Percentiles rank a stretch among this genome's conserved stretches.
phyloP scores from a whole-genome alignment of 2,329 filamentous ascomycete species.

The Fusarium mundagurra region DNA sequence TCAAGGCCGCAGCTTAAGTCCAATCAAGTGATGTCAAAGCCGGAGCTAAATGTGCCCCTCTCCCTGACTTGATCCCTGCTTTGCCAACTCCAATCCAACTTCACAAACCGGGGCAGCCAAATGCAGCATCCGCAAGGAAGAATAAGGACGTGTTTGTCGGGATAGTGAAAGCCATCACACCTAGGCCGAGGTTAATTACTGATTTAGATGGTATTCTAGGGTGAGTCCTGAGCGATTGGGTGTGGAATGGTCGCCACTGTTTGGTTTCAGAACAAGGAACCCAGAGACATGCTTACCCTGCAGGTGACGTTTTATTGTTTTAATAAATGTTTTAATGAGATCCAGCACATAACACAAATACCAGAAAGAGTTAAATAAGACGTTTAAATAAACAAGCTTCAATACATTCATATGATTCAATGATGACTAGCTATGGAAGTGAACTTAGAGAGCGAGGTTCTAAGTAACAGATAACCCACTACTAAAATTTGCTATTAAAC shows the following conservation, averaged over 20 bases:
- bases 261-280: no score
- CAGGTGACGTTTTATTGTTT: accelerated
- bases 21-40: conserved; percentile 8
- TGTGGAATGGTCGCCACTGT: accelerated
- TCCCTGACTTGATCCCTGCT: background rate
- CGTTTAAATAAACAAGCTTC: accelerated
- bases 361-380: background rate
- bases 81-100: background rate
- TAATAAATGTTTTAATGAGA: accelerated
- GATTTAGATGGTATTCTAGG: no score
- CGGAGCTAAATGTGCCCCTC: conserved; percentile 2
- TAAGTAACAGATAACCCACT: accelerated
- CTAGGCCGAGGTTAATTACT: background rate
- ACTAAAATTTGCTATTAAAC: accelerated
- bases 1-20: background rate
- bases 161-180: background rate
- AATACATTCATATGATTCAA: accelerated
- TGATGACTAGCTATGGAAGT: accelerated
- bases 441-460: accelerated
- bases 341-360: accelerated
- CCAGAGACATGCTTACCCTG: background rate
- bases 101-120: background rate
- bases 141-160: background rate
- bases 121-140: background rate
- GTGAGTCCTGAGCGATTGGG: background rate